Conservation (phyloP, 2,329 filamentous ascomycete genomes). For the Proliferodiscus dingleyae region DNA sequence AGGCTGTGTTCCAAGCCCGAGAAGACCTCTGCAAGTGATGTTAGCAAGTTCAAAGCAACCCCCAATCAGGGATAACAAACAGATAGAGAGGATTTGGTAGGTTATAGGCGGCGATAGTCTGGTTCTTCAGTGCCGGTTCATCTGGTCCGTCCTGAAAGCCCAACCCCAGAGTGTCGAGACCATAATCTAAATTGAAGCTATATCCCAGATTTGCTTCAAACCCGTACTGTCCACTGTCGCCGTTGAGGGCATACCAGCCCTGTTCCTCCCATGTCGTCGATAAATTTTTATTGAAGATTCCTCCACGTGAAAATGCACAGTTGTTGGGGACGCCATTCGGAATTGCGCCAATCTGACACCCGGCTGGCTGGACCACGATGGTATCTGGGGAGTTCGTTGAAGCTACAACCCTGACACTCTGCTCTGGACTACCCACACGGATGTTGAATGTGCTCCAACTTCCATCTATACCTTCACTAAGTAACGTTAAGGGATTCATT, state of each 20-base stretch:
- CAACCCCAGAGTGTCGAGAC: constrained; percentile 14
- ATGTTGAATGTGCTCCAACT: constrained; percentile 66
- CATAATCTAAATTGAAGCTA: constrained; percentile 13
- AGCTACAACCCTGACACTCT: constrained; percentile 35
- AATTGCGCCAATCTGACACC: constrained; percentile 32
- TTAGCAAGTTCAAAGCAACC: not conserved
- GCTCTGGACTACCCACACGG: constrained; percentile 46
- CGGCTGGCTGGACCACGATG: constrained; percentile 31
- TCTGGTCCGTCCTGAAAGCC: constrained; percentile 18
- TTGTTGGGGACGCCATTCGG: constrained; percentile 27
- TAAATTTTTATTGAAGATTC: constrained; percentile 31
- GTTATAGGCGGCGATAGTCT: constrained; percentile 20
- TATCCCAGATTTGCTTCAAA: constrained; percentile 20
- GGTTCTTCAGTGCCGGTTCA: constrained; percentile 22
- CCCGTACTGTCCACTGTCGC: constrained; percentile 27
- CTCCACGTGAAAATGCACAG: constrained; percentile 34
- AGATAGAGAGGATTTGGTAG: constrained; percentile 33
- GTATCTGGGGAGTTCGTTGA: constrained; percentile 36
- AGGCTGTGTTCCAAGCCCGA: constrained; percentile 35
- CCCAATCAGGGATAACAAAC: constrained; percentile 17
- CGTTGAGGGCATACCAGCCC: constrained; percentile 34
- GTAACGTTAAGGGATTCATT: no score
- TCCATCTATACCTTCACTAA: constrained; percentile 50
- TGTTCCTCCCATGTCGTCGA: constrained; percentile 33
- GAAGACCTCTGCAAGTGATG: constrained; percentile 32